Evolutionary conservation across 495 filamentous ascomycete genomes (phyloP).

Genomic region (Penicillium arizonense): DNA sequence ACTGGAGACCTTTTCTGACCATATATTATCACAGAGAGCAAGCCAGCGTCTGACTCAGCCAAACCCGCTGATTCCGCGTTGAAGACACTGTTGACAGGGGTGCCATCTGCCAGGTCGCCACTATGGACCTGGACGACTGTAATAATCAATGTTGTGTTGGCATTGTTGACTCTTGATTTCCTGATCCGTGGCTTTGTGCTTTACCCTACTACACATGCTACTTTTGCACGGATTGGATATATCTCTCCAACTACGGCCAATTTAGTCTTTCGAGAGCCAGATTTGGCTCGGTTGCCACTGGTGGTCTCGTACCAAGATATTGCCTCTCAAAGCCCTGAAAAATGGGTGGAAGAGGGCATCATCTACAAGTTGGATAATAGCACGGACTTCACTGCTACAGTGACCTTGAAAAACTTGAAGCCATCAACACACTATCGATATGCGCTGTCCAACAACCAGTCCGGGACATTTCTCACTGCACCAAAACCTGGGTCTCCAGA

Average conservation of each 20-base stretch:
- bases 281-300: slow-evolving; percentile 70
- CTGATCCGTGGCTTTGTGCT: slow-evolving; percentile 65
- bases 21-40: neutral
- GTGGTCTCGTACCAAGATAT: slow-evolving; percentile 59
- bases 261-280: slow-evolving; percentile 80
- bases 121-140: slow-evolving; percentile 62
- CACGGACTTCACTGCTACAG: slow-evolving; percentile 75
- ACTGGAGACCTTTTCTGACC: neutral
- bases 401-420: slow-evolving; percentile 55
- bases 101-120: slow-evolving; percentile 58
- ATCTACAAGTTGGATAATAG: slow-evolving; percentile 64
- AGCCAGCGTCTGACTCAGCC: neutral
- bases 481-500: slow-evolving; percentile 61
- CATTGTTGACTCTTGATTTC: slow-evolving; percentile 68
- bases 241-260: slow-evolving; percentile 79
- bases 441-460: slow-evolving; percentile 76
- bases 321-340: slow-evolving; percentile 14
- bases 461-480: slow-evolving; percentile 72
- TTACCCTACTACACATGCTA: slow-evolving; percentile 69
- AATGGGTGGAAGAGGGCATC: slow-evolving; percentile 66
- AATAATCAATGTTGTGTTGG: slow-evolving; percentile 64
- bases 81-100: slow-evolving; percentile 70
- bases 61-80: slow-evolving; percentile 36
- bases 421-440: slow-evolving; percentile 74
- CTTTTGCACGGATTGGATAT: slow-evolving; percentile 82